Percentiles rank a stretch among this genome's conserved stretches.
Conservation (phyloP, 2,329 filamentous ascomycete genomes). For the Penicillium psychrosexuale region DNA sequence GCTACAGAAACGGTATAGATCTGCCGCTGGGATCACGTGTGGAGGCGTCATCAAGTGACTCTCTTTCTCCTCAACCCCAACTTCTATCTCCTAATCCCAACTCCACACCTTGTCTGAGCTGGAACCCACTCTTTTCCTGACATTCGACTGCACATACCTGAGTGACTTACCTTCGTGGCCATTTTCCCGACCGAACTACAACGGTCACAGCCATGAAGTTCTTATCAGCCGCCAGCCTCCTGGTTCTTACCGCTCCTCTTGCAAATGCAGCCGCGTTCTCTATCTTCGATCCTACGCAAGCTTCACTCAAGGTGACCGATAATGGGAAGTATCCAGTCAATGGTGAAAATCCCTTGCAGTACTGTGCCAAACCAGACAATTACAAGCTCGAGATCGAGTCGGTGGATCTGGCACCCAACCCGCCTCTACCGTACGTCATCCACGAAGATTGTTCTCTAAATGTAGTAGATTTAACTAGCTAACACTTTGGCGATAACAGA, state of each 20-base stretch:
- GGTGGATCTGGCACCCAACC: conserved; percentile 82
- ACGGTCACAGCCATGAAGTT: conserved; percentile 40
- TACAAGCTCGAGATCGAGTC: conserved; percentile 74
- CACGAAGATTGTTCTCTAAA: background rate
- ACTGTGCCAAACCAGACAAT: conserved; percentile 66
- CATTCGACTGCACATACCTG: background rate
- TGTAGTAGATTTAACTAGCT: conserved; percentile 8
- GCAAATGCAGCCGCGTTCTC: conserved; percentile 45
- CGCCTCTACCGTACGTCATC: conserved; percentile 71
- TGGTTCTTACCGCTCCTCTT: conserved; percentile 47
- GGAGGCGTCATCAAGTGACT: conserved; percentile 24
- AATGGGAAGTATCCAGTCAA: conserved; percentile 62
- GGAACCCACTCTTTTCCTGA: background rate
- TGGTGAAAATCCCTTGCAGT: conserved; percentile 79
- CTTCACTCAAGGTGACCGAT: conserved; percentile 47
- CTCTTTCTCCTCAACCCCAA: conserved; percentile 12
- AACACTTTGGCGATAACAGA: conserved; percentile 48
- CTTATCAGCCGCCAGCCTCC: conserved; percentile 36
- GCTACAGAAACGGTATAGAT: conserved; percentile 4
- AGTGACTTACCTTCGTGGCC: background rate
- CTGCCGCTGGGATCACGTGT: conserved; percentile 14
- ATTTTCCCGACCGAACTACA: background rate
- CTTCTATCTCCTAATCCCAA: background rate
- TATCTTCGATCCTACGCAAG: conserved; percentile 51
- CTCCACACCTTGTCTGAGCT: background rate